Conservation (phyloP, 306 rosid genomes). For the Delonix regia region DNA sequence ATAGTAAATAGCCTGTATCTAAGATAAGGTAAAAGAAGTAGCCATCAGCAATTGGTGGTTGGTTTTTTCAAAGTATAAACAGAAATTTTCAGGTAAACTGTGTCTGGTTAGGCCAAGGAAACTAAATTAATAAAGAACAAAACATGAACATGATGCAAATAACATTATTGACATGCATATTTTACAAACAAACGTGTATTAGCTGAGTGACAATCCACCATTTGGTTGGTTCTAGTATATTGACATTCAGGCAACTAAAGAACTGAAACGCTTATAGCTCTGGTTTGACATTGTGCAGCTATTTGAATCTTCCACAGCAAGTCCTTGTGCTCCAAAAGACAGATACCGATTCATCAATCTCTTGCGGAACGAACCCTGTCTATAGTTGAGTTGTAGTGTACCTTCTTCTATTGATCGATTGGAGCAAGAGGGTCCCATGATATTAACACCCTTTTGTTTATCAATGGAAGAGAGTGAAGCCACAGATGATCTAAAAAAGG, state of each 20-base stretch:
- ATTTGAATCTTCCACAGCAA: slow-evolving; percentile 51
- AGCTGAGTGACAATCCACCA: slow-evolving; percentile 12
- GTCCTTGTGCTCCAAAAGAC: slow-evolving; percentile 73
- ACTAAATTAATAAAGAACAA: not conserved
- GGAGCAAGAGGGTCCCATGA: slow-evolving; percentile 47
- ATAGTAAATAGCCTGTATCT: no score
- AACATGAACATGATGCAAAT: not conserved
- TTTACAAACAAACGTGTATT: slow-evolving; percentile 8
- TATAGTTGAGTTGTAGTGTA: slow-evolving; percentile 35
- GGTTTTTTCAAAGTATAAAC: not conserved
- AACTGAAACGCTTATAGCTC: slow-evolving; percentile 44
- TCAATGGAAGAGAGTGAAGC: slow-evolving; percentile 52
- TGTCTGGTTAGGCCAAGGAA: not conserved
- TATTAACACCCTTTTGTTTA: slow-evolving; percentile 46
- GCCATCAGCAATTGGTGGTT: not conserved
- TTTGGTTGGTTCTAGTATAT: slow-evolving; percentile 23
- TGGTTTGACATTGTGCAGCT: slow-evolving; percentile 46
- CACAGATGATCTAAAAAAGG: slow-evolving; percentile 43
- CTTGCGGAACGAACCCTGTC: slow-evolving; percentile 54
- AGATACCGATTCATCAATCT: slow-evolving; percentile 69
- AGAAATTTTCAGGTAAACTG: not conserved
- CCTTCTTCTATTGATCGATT: slow-evolving; percentile 30
- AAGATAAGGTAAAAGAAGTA: not conserved
- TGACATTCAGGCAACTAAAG: slow-evolving; percentile 59
- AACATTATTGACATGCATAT: not conserved